These are phyloP conservation scores for Salvia hispanica DNA, from an alignment of 257 asterid genomes.

Conservation along the genomic window DNA sequence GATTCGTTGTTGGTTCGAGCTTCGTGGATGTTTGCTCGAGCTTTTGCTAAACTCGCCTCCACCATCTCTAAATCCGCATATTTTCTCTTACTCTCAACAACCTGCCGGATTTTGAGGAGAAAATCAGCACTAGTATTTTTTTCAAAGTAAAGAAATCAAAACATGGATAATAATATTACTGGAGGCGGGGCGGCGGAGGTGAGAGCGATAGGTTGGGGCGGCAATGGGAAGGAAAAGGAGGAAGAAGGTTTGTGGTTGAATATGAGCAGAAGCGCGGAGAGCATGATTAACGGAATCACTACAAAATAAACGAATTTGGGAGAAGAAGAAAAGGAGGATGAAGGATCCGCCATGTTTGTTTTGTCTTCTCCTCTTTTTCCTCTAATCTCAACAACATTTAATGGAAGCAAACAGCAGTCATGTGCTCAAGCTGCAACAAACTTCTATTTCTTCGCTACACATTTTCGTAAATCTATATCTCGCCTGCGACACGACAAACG, in stretches of 20 bases:
- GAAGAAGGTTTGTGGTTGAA: constrained; percentile 38
- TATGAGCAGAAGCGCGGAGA: constrained; percentile 37
- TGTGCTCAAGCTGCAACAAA: too few species aligned
- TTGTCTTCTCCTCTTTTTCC: too few species aligned
- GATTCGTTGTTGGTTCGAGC: constrained; percentile 38
- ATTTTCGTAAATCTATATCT: too few species aligned
- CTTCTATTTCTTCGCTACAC: too few species aligned
- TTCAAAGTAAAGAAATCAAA: too few species aligned
- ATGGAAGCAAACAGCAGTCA: too few species aligned
- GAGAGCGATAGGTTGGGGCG: neutral
- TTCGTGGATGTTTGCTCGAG: constrained; percentile 46
- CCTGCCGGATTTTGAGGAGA: constrained; percentile 15
- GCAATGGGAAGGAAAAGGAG: constrained; percentile 24
- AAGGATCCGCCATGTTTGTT: constrained; percentile 36
- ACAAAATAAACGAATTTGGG: constrained; percentile 46
- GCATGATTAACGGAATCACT: constrained; percentile 44
- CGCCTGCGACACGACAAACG: too few species aligned
- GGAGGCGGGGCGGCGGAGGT: too few species aligned
- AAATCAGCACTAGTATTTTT: too few species aligned
- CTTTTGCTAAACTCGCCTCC: constrained; percentile 53
- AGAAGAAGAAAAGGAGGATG: constrained; percentile 33
- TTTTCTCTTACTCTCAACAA: constrained; percentile 9
- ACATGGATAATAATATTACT: neutral
- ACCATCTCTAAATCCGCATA: constrained; percentile 42
- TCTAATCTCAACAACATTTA: too few species aligned